These are phyloP conservation scores for Annulohypoxylon moriforme DNA, from an alignment of 495 filamentous ascomycete species.

Conservation along the genomic window DNA sequence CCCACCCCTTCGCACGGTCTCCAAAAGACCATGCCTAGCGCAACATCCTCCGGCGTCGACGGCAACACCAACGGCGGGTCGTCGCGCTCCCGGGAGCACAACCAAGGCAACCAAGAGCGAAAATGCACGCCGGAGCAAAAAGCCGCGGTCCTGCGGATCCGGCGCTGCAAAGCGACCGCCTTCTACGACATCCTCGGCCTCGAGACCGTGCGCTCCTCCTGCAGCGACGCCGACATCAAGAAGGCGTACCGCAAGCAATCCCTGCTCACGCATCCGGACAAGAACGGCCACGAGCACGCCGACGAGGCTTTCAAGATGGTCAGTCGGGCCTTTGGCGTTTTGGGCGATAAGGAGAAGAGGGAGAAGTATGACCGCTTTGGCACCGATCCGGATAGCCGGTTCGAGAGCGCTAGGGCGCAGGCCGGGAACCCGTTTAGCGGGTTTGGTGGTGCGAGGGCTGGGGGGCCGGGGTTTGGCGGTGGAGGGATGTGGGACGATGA, in stretches of 20 bases:
- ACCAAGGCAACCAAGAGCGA: slow-evolving; percentile 91
- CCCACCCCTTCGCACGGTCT: slow-evolving; percentile 16
- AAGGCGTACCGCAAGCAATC: slow-evolving; percentile 94
- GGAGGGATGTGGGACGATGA: slow-evolving; percentile 85
- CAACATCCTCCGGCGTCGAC: slow-evolving; percentile 79
- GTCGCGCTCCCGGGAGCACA: slow-evolving; percentile 83
- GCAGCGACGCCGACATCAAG: slow-evolving; percentile 85
- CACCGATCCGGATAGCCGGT: slow-evolving; percentile 89
- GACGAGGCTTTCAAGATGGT: slow-evolving; percentile 99
- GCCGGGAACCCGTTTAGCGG: slow-evolving; percentile 77
- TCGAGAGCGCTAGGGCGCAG: slow-evolving; percentile 68
- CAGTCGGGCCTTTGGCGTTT: slow-evolving; percentile 88
- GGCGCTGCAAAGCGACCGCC: slow-evolving; percentile 81
- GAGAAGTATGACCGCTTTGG: slow-evolving; percentile 87
- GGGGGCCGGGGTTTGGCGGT: slow-evolving; percentile 57
- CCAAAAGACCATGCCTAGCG: slow-evolving; percentile 73
- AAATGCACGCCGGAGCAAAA: slow-evolving; percentile 92
- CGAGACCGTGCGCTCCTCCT: slow-evolving; percentile 67
- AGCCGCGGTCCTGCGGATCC: slow-evolving; percentile 85
- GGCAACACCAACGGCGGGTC: slow-evolving; percentile 66
- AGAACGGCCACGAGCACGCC: slow-evolving; percentile 96
- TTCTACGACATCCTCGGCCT: slow-evolving; percentile 92
- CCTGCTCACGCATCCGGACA: slow-evolving; percentile 92
- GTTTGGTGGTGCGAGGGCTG: slow-evolving; percentile 63
- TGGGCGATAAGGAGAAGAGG: slow-evolving; percentile 94